These are phyloP conservation scores for Alloteropsis angusta DNA, from an alignment of 202 grass and related monocot genomes.

Conservation along the genomic window DNA sequence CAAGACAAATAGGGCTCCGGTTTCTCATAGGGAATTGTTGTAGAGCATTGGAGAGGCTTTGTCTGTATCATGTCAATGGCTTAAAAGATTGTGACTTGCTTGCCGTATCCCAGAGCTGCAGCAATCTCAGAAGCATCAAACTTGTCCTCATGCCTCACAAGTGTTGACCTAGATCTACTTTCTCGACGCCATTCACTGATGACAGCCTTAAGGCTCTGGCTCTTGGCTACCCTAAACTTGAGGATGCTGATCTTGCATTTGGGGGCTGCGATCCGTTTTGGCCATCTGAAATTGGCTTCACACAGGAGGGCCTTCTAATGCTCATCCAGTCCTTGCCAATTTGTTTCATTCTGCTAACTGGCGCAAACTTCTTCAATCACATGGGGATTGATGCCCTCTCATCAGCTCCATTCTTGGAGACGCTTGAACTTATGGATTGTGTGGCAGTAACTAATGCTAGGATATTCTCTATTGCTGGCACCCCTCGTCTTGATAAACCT, in stretches of 20 bases:
- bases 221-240: constrained; percentile 30
- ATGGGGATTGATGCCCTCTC: constrained; percentile 32
- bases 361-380: constrained; percentile 30
- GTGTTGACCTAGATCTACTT: neutral
- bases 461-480: neutral
- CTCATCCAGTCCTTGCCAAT: constrained; percentile 42
- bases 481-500: constrained; percentile 23
- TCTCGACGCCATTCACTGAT: constrained; percentile 34
- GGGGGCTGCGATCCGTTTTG: no score
- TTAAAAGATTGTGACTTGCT: constrained; percentile 42
- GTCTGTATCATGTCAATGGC: constrained; percentile 36
- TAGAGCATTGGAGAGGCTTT: constrained; percentile 43
- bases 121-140: constrained; percentile 48
- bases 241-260: constrained; percentile 25
- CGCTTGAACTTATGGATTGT: constrained; percentile 39
- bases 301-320: constrained; percentile 24
- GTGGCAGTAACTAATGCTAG: constrained; percentile 28
- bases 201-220: constrained; percentile 35
- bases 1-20: constrained; percentile 26
- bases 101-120: constrained; percentile 32
- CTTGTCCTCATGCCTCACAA: constrained; percentile 18
- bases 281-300: constrained; percentile 27
- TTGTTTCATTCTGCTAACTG: constrained; percentile 31
- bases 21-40: constrained; percentile 48
- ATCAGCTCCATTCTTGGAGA: constrained; percentile 31